Evolutionary conservation across 371 early-diverging fungal species (phyloP).

Genomic region (Mucor lusitanicus): DNA sequence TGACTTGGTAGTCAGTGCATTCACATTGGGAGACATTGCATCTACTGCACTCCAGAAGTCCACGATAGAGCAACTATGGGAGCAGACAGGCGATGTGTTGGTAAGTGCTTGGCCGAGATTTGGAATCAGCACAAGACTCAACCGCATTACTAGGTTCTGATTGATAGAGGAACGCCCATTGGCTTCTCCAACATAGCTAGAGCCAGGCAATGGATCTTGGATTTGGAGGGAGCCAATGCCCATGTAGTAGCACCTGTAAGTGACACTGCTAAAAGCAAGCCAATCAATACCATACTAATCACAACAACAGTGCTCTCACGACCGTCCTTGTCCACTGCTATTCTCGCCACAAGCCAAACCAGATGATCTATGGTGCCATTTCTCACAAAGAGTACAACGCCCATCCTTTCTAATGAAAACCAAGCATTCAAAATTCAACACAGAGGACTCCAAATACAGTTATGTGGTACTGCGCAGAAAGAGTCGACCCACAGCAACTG

Average conservation of each 20-base stretch:
- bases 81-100: constrained; percentile 73
- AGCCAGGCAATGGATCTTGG: constrained; percentile 73
- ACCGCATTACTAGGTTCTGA: constrained; percentile 50
- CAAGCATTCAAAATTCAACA: constrained; percentile 68
- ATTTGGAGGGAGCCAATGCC: constrained; percentile 32
- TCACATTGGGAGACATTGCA: constrained; percentile 75
- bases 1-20: constrained; percentile 79
- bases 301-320: constrained; percentile 74
- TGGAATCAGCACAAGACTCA: background rate
- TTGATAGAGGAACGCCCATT: constrained; percentile 87
- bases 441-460: constrained; percentile 79
- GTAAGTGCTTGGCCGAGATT: constrained; percentile 34
- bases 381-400: constrained; percentile 79
- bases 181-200: constrained; percentile 72
- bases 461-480: constrained; percentile 80
- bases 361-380: constrained; percentile 77
- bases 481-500: constrained; percentile 41
- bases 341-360: constrained; percentile 47
- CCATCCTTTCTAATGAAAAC: constrained; percentile 75
- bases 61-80: constrained; percentile 78
- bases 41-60: constrained; percentile 63
- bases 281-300: background rate
- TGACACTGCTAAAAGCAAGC: background rate
- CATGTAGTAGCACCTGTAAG: constrained; percentile 44
- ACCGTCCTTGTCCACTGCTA: constrained; percentile 69